Conservation (phyloP, 2,329 filamentous ascomycete genomes). For the Verticillium longisporum region DNA sequence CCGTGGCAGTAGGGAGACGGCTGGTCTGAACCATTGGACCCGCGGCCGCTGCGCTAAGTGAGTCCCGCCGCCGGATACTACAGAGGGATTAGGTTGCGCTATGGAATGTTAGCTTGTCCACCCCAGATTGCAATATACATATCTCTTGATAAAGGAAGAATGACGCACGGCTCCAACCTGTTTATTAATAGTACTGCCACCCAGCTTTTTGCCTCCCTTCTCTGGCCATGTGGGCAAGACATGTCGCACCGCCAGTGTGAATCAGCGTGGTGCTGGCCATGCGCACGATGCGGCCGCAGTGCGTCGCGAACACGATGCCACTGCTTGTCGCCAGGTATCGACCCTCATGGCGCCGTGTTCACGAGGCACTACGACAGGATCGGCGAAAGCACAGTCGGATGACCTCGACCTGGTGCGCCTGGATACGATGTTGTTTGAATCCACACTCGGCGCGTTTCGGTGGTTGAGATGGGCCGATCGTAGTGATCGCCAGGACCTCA, state of each 20-base stretch:
- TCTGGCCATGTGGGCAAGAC: too few relatives aligned
- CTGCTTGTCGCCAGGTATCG: background rate
- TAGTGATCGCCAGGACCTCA: background rate
- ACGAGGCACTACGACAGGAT: background rate
- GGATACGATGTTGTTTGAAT: background rate
- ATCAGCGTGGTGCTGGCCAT: background rate
- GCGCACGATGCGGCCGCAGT: too few relatives aligned
- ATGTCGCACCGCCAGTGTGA: too few relatives aligned
- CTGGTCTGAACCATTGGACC: too few relatives aligned
- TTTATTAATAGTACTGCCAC: background rate
- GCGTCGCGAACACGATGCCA: too few relatives aligned
- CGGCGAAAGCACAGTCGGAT: background rate
- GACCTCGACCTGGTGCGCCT: background rate
- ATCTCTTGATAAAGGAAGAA: background rate
- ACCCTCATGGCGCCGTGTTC: background rate
- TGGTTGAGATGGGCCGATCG: background rate
- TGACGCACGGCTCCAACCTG: background rate
- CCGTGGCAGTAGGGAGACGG: background rate
- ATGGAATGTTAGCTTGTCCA: background rate
- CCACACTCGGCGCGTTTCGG: background rate
- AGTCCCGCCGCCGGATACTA: background rate
- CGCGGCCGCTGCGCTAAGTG: background rate
- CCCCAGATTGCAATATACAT: background rate
- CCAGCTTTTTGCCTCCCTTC: background rate
- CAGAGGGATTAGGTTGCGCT: background rate